Evolutionary conservation across 331 rosid genomes (phyloP), one percentile per base, ranked within the genome.

Genomic region (Erythrophleum ivorense): DNA sequence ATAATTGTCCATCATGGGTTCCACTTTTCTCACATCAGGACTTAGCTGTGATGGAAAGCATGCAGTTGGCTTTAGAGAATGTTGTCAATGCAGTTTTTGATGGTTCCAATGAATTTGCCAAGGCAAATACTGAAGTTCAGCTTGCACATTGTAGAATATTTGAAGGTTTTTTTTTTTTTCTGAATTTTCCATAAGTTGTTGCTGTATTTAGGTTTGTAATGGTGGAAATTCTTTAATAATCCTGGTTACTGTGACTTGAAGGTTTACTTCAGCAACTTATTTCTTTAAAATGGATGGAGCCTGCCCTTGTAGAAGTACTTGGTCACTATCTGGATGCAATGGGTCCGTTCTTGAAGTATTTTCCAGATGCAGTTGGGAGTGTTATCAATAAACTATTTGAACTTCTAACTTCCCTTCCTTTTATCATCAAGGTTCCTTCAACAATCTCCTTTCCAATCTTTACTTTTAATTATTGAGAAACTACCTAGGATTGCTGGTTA

Each of bases 381-480:
- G 97, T 96, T 80, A 91, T 94, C 84, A 92, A 87, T 82, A 96
- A 96, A 87, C 85, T 96, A 55, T 96, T 96, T 79, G 98, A 94
- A 85, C 98, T 96, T 79, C 90, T 96, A 86, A 92, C 91, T 36
- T 94, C 97, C 53, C 95, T 96, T 50, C 98, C 99, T 46, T 73
- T 87, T 59, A 83, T 65, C 75, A 84, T 86, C 75, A 88, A 93
- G 99, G 97, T 96, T 80, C 80, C 81, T 33, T 33, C 66, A 73
- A 50, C 62, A 80, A 29, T 80, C 62, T 70, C 67, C 33, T 81
- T 71, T 83, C 73, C 45, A 10, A 46, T 49, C 72, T 81, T 52
- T 34, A 45, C 77, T 78, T 75, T 50, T 75, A 41, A 53, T 63
- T 80, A 29, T 65, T 66, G 63, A 49, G 55, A 83, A 83, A 75